A percentile compares a stretch with the other conserved stretches of the same genome.
Conservation (phyloP, 1,139 yeast species). For the Suhomyces bribrorum region DNA sequence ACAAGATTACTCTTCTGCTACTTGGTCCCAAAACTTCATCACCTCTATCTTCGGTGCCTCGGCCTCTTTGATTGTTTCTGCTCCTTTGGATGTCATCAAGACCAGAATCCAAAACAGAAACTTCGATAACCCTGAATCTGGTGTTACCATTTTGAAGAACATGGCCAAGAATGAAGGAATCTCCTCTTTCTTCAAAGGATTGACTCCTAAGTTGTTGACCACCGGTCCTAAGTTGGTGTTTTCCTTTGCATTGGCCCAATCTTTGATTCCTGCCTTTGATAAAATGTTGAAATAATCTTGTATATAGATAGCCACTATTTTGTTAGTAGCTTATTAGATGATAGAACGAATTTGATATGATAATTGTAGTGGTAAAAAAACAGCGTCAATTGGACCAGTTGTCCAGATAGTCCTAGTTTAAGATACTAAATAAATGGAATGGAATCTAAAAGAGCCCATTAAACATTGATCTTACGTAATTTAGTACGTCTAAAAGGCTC, state of each 20-base stretch:
- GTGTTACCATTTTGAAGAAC: slow-evolving; percentile 87
- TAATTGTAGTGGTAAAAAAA: too few species aligned
- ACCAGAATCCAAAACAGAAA: slow-evolving; percentile 96
- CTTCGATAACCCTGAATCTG: slow-evolving; percentile 94
- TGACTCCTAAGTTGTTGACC: slow-evolving; percentile 92
- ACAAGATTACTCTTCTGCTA: slow-evolving; percentile 82
- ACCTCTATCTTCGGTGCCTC: slow-evolving; percentile 98
- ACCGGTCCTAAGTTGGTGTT: slow-evolving; percentile 98
- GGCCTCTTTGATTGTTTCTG: slow-evolving; percentile 93
- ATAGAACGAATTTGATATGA: not conserved
- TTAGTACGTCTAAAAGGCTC: not conserved
- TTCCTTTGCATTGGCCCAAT: slow-evolving; percentile 94
- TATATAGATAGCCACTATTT: slow-evolving; percentile 2
- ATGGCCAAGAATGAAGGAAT: slow-evolving; percentile 90
- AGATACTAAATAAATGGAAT: too few species aligned
- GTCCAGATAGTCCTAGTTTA: too few species aligned
- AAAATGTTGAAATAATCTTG: slow-evolving; percentile 45
- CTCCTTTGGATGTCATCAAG: slow-evolving; percentile 97
- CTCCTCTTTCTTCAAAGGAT: slow-evolving; percentile 92
- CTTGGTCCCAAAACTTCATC: slow-evolving; percentile 93
- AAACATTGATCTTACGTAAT: not conserved
- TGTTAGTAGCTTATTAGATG: not conserved
- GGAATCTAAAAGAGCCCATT: too few species aligned
- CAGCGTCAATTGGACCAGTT: too few species aligned
- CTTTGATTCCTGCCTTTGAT: slow-evolving; percentile 94